A percentile compares a stretch with the other conserved stretches of the same genome.
phyloP scores from a whole-genome alignment of 257 asterid genomes.

The Nyctanthes arbortristis region DNA sequence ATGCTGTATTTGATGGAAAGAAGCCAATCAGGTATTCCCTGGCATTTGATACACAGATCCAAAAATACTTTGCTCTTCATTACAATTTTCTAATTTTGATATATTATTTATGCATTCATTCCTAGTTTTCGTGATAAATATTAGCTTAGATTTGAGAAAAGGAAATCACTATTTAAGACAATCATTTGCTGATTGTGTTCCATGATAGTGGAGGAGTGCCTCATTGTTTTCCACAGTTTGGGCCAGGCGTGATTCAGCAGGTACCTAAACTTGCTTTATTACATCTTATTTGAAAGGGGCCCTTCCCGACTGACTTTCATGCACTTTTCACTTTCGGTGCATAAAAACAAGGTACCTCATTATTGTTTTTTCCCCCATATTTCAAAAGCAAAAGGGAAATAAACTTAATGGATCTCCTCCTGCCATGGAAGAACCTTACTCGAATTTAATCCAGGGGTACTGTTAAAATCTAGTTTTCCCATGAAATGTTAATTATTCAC shows the following conservation, averaged over 20 bases:
- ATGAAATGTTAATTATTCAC: slow-evolving; percentile 9
- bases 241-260: slow-evolving; percentile 96
- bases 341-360: neutral
- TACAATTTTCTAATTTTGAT: neutral
- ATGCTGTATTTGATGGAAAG: slow-evolving; percentile 91
- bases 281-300: neutral
- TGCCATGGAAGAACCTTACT: neutral
- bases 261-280: slow-evolving; percentile 40
- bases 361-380: neutral
- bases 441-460: too few relatives aligned
- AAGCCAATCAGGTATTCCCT: slow-evolving; percentile 87
- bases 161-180: neutral
- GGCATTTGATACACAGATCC: slow-evolving; percentile 10
- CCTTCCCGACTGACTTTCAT: neutral
- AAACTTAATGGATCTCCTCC: neutral
- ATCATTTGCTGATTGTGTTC: slow-evolving; percentile 27
- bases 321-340: neutral
- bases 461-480: slow-evolving; percentile 9
- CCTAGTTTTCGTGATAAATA: neutral
- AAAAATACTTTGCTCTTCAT: neutral
- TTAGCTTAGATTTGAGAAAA: slow-evolving; percentile 15
- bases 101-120: neutral
- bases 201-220: slow-evolving; percentile 91
- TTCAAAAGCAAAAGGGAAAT: neutral
- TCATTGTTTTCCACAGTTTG: slow-evolving; percentile 99